A percentile compares a stretch with the other conserved stretches of the same genome.
phyloP scores from a whole-genome alignment of 805 yeast genomes.

The Starmerella tilneyi region DNA sequence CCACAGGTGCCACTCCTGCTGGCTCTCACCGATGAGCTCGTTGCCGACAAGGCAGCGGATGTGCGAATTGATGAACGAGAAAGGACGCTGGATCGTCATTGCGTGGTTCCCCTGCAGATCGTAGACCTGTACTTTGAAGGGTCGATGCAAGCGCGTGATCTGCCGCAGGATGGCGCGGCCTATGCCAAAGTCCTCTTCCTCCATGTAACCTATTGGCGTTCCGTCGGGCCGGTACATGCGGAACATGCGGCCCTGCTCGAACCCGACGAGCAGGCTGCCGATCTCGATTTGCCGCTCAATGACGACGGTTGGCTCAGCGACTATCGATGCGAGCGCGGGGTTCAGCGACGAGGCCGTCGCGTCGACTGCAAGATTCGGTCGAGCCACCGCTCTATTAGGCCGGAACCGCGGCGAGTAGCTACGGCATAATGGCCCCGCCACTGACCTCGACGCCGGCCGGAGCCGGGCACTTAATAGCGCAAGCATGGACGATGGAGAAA shows the following conservation, averaged over 20 bases:
- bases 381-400: neutral
- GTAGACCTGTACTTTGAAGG: conserved; percentile 38
- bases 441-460: no score
- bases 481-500: no score
- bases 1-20: conserved; percentile 94
- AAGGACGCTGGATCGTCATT: conserved; percentile 58
- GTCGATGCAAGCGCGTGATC: conserved; percentile 73
- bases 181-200: conserved; percentile 68
- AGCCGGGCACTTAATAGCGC: neutral
- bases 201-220: conserved; percentile 63
- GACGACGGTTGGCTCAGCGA: conserved; percentile 73
- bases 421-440: neutral
- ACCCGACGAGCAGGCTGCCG: conserved; percentile 78
- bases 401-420: conserved; percentile 7
- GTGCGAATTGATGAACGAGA: conserved; percentile 80
- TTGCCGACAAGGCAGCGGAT: conserved; percentile 61
- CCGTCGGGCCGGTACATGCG: conserved; percentile 62
- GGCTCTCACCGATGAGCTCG: conserved; percentile 64
- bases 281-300: conserved; percentile 81
- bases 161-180: conserved; percentile 68
- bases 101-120: conserved; percentile 32
- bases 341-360: conserved; percentile 2
- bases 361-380: conserved; percentile 11
- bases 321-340: conserved; percentile 45
- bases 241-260: conserved; percentile 82